Evolutionary conservation across 2,329 filamentous ascomycete species (phyloP).

Genomic region (Xylariaceae sp.): DNA sequence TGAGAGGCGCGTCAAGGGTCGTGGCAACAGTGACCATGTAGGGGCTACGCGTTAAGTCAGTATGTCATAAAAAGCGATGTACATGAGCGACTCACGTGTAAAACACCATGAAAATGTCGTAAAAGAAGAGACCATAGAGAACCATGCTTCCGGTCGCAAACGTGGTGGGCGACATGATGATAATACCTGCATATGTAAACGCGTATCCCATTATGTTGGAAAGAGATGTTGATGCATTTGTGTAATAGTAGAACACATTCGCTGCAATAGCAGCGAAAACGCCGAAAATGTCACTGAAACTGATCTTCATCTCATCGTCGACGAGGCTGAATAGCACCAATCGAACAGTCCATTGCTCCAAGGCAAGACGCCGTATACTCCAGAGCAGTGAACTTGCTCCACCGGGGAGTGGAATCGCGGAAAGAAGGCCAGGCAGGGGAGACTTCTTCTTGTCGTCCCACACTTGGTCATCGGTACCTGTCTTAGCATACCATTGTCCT

Average conservation of each 20-base stretch:
- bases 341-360: slow-evolving; percentile 47
- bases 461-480: slow-evolving; percentile 24
- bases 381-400: slow-evolving; percentile 37
- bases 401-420: slow-evolving; percentile 29
- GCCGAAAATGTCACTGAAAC: slow-evolving; percentile 53
- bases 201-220: slow-evolving; percentile 84
- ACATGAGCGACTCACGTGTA: slow-evolving; percentile 55
- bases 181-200: slow-evolving; percentile 77
- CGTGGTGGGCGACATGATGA: slow-evolving; percentile 82
- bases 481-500: slow-evolving; percentile 35
- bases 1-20: slow-evolving; percentile 85
- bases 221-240: slow-evolving; percentile 52
- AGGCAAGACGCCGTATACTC: slow-evolving; percentile 47
- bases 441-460: slow-evolving; percentile 32
- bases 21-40: slow-evolving; percentile 86
- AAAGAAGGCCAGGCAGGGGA: slow-evolving; percentile 38
- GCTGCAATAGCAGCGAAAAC: slow-evolving; percentile 49
- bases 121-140: slow-evolving; percentile 77
- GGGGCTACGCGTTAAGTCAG: slow-evolving; percentile 43
- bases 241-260: slow-evolving; percentile 64
- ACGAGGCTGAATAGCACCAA: slow-evolving; percentile 48
- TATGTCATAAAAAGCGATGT: slow-evolving; percentile 12
- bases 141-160: slow-evolving; percentile 78
- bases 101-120: slow-evolving; percentile 91
- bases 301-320: slow-evolving; percentile 46